phyloP scores from a whole-genome alignment of 352 stramenopile genomes.

The Phytophthora chlamydospora region DNA sequence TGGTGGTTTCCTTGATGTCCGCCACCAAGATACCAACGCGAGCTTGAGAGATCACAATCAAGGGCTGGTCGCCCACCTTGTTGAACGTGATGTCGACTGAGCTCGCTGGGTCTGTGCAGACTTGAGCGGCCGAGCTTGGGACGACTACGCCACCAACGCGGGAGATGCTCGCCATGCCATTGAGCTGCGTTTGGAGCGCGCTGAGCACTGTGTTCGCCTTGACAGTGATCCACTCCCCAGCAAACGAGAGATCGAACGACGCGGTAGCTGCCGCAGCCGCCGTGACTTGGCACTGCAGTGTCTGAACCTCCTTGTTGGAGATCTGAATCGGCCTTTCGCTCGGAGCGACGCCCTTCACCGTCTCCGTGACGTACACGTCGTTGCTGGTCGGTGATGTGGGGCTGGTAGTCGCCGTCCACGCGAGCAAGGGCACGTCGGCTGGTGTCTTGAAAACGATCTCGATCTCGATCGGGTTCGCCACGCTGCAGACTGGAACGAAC shows the following conservation, averaged over 20 bases:
- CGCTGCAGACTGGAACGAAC: constrained; percentile 69
- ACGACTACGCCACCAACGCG: constrained; percentile 60
- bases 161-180: constrained; percentile 45
- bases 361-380: constrained; percentile 67
- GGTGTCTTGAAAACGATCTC: constrained; percentile 75
- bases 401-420: constrained; percentile 44
- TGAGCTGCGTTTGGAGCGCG: constrained; percentile 57
- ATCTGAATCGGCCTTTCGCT: constrained; percentile 47
- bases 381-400: constrained; percentile 31
- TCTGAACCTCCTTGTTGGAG: constrained; percentile 65
- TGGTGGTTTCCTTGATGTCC: constrained; percentile 56
- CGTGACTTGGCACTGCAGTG: constrained; percentile 57
- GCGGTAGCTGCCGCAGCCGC: constrained; percentile 27
- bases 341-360: constrained; percentile 51
- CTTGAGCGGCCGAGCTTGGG: constrained; percentile 37
- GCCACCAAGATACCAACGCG: constrained; percentile 64
- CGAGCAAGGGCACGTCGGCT: constrained; percentile 49
- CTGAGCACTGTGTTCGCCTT: constrained; percentile 38
- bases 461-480: constrained; percentile 41
- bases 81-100: constrained; percentile 57
- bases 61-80: constrained; percentile 48
- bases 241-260: constrained; percentile 66
- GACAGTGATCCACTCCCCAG: constrained; percentile 39
- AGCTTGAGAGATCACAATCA: constrained; percentile 42
- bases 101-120: constrained; percentile 36